Evolutionary conservation across 345 rosid genomes (phyloP), one percentile per base, ranked within the genome.

Genomic region (Citrus maxima): DNA sequence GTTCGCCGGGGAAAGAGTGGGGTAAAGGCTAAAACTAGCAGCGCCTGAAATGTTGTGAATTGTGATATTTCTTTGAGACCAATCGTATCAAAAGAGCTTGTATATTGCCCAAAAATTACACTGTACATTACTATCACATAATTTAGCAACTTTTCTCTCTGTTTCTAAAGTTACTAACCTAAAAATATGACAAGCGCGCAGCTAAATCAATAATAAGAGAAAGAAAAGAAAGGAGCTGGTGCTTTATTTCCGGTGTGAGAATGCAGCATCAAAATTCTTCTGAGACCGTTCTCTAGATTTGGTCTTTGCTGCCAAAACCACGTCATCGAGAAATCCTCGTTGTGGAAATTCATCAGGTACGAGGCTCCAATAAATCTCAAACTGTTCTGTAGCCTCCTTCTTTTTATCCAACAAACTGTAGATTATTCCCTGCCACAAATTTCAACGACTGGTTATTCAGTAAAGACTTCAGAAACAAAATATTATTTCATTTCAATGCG

Each of bases 291-390:
- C 89, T 75, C 82, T 80, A 34, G 99, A 83, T 61, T 86, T 85
- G 13, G 87, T 83, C 85, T 88, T 92, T 37, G 99, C 96, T 59
- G 86, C 93, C 80, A 90, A 58, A 3, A 90, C 93, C 74, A 92
- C 91, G 77, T 93, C 95, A 10, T 95, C 97, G 6, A 95, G 91
- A 81, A 88, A 93, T 65, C 91, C 85, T 79, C 93, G 90, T 70
- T 91, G 91, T 2, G 98, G 98, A 86, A 91, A 92, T 85, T 95
- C 98, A 63, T 89, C 93, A 10, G 97, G 99, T 22, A 89, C 90
- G 71, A 95, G 97, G 83, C 91, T 88, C 74, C 66, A 88, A 78
- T 93, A 93, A 0, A 70, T 89, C 85, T 90, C 92, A 78, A 95
- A 92, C 74, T 88, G 96, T 83, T 92, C 85, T 34, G 87, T 90